Evolutionary conservation across 306 rosid genomes (phyloP).

Genomic region (Dicorynia guianensis): DNA sequence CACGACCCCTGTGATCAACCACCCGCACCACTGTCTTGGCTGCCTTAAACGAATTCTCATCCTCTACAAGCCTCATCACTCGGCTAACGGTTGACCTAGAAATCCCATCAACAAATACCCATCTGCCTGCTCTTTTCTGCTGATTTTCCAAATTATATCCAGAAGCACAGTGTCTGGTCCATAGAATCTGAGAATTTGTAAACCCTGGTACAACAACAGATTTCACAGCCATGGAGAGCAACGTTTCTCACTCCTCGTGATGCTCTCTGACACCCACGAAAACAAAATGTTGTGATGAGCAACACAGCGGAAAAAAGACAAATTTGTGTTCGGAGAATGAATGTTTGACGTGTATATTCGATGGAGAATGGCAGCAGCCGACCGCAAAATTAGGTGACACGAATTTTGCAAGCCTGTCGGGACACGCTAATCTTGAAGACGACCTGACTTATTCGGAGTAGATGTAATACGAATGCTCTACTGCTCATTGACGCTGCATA

Average conservation of each 20-base stretch:
- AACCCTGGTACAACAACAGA: conserved; percentile 35
- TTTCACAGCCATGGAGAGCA: conserved; percentile 40
- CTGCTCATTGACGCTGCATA: too few relatives aligned
- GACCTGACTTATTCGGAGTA: too few relatives aligned
- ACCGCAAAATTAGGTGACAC: too few relatives aligned
- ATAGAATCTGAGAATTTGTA: conserved; percentile 40
- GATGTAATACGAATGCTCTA: too few relatives aligned
- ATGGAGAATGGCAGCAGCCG: not conserved
- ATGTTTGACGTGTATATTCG: not conserved
- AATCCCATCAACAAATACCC: conserved; percentile 38
- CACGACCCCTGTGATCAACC: conserved; percentile 46
- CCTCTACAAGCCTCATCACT: conserved; percentile 32
- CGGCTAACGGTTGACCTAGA: conserved; percentile 22
- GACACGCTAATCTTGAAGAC: too few relatives aligned
- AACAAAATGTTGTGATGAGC: conserved; percentile 17
- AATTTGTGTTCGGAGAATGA: too few relatives aligned
- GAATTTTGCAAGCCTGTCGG: too few relatives aligned
- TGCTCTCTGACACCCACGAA: conserved; percentile 8
- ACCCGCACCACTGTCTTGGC: conserved; percentile 39
- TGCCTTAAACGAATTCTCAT: conserved; percentile 36
- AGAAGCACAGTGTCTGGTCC: conserved; percentile 23
- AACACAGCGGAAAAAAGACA: not conserved
- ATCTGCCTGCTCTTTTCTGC: conserved; percentile 37
- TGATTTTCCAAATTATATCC: conserved; percentile 32
- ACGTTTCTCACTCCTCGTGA: not conserved